Evolutionary conservation across 805 yeast species (phyloP).

Genomic region (Starmerella kuoi): DNA sequence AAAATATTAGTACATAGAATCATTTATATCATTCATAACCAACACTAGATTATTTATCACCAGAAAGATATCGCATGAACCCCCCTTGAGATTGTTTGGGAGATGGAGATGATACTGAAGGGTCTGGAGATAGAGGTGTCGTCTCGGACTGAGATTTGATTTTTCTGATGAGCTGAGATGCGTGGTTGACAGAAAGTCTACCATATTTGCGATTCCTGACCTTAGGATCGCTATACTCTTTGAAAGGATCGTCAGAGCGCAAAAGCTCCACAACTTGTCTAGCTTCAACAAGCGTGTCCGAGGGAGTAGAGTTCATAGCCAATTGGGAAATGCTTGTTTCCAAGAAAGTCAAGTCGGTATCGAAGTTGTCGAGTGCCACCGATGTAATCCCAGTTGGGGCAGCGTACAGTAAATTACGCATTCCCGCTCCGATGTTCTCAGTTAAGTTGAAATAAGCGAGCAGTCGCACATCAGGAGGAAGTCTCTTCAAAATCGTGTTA

Average conservation of each 20-base stretch:
- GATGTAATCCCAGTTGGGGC: slow-evolving; percentile 43
- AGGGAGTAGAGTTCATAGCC: slow-evolving; percentile 31
- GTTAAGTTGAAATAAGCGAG: slow-evolving; percentile 75
- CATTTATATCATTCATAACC: no score
- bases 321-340: slow-evolving; percentile 38
- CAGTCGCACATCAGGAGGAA: slow-evolving; percentile 68
- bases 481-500: slow-evolving; percentile 65
- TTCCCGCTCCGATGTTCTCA: slow-evolving; percentile 66
- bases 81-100: slow-evolving; percentile 17
- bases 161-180: slow-evolving; percentile 17
- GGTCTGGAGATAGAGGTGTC: slow-evolving; percentile 15
- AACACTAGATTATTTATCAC: slow-evolving; percentile 12
- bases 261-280: slow-evolving; percentile 69
- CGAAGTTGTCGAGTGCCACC: slow-evolving; percentile 59
- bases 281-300: slow-evolving; percentile 64
- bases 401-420: slow-evolving; percentile 46
- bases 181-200: slow-evolving; percentile 62
- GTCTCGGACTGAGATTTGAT: slow-evolving; percentile 7
- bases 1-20: no score
- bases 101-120: slow-evolving; percentile 9
- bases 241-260: slow-evolving; percentile 41
- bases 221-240: slow-evolving; percentile 45
- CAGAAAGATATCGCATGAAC: slow-evolving; percentile 20
- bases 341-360: slow-evolving; percentile 63
- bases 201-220: slow-evolving; percentile 55